Base-by-base conservation (phyloP, 305 asterid species). In the Fraxinus baroniana region DNA sequence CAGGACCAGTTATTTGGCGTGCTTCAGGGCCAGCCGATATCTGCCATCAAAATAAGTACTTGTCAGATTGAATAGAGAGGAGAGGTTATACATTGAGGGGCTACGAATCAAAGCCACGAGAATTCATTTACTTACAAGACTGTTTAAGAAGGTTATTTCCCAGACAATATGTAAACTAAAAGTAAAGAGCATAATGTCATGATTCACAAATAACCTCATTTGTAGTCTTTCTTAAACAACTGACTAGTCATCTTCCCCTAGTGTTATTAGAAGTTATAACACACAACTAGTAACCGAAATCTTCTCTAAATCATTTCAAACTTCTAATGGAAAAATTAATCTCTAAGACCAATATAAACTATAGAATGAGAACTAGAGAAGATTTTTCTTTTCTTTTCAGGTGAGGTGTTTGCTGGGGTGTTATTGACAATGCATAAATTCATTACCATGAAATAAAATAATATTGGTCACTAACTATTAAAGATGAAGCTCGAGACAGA, bases 1-100 rank as follows among this genome's bases (percentile, higher is more conserved):
- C 99, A 20, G 92, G 95, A 76, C 98, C 98, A 7, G 91, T 81
- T 81, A 94, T 89, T 89, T 96, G 99, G 75, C 98, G 95, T 68
- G 98, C 98, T 89, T 96, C 98, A 22, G 98, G 99, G 35, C 98
- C 98, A 1, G 99, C 87, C 46, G 97, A 92, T 87, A 96, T 94
- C 99, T 94, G 94, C 32, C 66, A 79, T 75, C 6, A 30, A 33
- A 82, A 30, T 36, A 76, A 64, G 55, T 68, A 52, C 5, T 17
- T 10, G 78, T 71, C 75, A 68, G 35, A 74, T 77, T 52, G 6
- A 24, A 83, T 66, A 10, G 74, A 28, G 74, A 28, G 37, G 32
- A 3, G 15, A 62, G 26, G n/a, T 22, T 64, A 7, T 64, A 64
- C 32, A 20, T 22, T 22, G 64, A 64, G 72, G 32, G 7, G 35